Percentiles rank a stretch among this genome's conserved stretches.
These are phyloP conservation scores for Teratosphaeria epicoccoides DNA, from an alignment of 2,329 filamentous ascomycete species.

Conservation along the genomic window DNA sequence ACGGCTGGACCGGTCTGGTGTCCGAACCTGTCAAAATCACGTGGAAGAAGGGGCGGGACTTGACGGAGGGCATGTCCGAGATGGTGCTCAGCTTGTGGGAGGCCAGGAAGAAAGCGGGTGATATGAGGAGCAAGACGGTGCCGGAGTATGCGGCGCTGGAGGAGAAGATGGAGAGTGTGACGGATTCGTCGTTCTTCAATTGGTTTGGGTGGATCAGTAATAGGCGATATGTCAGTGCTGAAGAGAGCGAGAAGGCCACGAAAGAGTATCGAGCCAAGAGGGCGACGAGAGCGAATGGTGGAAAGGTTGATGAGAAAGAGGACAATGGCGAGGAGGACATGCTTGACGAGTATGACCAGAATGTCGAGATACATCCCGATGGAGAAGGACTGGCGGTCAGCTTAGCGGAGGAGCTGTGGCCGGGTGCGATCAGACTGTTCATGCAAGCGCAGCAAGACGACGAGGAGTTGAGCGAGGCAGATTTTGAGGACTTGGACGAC, in stretches of 20 bases:
- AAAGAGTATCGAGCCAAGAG: conserved; percentile 52
- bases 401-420: conserved; percentile 81
- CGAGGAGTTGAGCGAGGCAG: conserved; percentile 49
- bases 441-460: conserved; percentile 63
- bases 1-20: conserved; percentile 65
- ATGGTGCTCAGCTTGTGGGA: conserved; percentile 60
- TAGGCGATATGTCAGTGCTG: conserved; percentile 57
- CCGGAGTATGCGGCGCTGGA: conserved; percentile 46
- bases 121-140: conserved; percentile 35
- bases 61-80: conserved; percentile 69
- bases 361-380: conserved; percentile 75
- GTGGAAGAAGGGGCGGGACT: conserved; percentile 69
- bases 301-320: conserved; percentile 31
- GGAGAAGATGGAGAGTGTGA: conserved; percentile 40
- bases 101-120: conserved; percentile 44
- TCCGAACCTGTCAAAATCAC: conserved; percentile 79
- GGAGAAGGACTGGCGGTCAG: conserved; percentile 73
- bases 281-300: conserved; percentile 31
- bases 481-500: conserved; percentile 54
- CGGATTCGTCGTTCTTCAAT: conserved; percentile 65
- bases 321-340: conserved; percentile 52
- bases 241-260: conserved; percentile 55
- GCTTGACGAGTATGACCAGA: conserved; percentile 49
- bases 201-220: conserved; percentile 67
- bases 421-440: conserved; percentile 81